Conservation (phyloP, 2,329 filamentous ascomycete species). For the Dryadomyces quercus-mongolicae region DNA sequence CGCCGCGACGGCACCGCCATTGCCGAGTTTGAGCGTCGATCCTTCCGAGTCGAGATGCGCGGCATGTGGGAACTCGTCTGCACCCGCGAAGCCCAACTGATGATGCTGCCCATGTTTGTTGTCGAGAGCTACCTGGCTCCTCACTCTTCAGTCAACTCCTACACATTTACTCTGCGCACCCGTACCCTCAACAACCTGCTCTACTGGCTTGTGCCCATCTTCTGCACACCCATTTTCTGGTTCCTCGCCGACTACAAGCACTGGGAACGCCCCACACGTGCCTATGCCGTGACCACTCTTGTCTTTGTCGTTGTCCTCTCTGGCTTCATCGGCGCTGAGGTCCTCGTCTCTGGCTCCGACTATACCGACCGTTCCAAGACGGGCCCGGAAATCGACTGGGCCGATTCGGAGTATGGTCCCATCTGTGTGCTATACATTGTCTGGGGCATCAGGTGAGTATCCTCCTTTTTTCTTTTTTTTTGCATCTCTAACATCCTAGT, state of each 20-base stretch:
- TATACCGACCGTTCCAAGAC: slow-evolving; percentile 4
- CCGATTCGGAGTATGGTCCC: slow-evolving; percentile 12
- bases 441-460: neutral
- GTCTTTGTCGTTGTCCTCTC: neutral
- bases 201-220: neutral
- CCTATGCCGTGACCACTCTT: neutral
- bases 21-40: neutral
- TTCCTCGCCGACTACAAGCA: neutral
- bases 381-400: slow-evolving; percentile 22
- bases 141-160: neutral
- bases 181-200: slow-evolving; percentile 3
- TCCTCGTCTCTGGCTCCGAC: neutral
- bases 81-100: neutral
- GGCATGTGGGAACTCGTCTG: neutral
- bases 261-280: neutral
- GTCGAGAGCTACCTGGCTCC: slow-evolving; percentile 1
- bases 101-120: slow-evolving; percentile 2
- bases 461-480: too few relatives aligned
- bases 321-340: slow-evolving; percentile 2
- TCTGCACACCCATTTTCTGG: too few relatives aligned
- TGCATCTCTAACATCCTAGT: neutral
- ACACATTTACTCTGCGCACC: slow-evolving; percentile 2
- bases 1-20: slow-evolving; percentile 1
- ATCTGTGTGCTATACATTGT: slow-evolving; percentile 1
- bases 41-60: neutral